Conservation (phyloP, 305 asterid genomes). For the Fraxinus platypoda region DNA sequence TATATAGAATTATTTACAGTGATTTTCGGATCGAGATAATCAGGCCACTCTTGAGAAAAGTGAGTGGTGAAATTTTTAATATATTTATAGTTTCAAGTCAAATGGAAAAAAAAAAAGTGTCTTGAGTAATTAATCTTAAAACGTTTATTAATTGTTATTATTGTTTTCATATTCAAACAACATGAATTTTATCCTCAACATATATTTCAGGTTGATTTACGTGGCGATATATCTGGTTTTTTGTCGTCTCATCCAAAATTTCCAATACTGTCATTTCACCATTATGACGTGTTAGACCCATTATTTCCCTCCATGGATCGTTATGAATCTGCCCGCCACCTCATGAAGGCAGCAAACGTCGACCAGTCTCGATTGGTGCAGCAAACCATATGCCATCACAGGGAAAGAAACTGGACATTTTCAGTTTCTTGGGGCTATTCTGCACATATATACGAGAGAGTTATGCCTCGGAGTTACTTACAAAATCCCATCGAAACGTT, state of each 20-base stretch:
- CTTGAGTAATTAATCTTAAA: not conserved
- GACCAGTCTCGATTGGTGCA: constrained; percentile 51
- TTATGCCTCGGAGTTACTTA: constrained; percentile 40
- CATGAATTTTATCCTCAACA: not conserved
- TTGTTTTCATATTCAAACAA: not conserved
- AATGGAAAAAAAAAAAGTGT: not conserved
- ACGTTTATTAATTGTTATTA: not conserved
- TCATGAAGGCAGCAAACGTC: constrained; percentile 42
- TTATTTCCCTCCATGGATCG: constrained; percentile 40
- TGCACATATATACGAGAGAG: constrained; percentile 39
- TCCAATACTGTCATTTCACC: constrained; percentile 43
- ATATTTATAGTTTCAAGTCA: not conserved
- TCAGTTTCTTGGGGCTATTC: constrained; percentile 62
- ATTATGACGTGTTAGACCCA: constrained; percentile 40
- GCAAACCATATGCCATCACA: constrained; percentile 48
- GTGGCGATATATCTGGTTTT: constrained; percentile 38
- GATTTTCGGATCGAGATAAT: not conserved
- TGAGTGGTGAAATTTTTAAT: not conserved
- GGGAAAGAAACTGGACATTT: constrained; percentile 37
- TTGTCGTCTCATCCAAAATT: constrained; percentile 36
- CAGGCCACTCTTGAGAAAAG: not conserved
- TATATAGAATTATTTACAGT: not conserved
- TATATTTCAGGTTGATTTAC: constrained; percentile 34
- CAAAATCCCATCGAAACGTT: constrained; percentile 46
- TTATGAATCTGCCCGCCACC: constrained; percentile 28